Evolutionary conservation across 371 early-diverging fungal genomes (phyloP).

Genomic region (Circinella umbellata): DNA sequence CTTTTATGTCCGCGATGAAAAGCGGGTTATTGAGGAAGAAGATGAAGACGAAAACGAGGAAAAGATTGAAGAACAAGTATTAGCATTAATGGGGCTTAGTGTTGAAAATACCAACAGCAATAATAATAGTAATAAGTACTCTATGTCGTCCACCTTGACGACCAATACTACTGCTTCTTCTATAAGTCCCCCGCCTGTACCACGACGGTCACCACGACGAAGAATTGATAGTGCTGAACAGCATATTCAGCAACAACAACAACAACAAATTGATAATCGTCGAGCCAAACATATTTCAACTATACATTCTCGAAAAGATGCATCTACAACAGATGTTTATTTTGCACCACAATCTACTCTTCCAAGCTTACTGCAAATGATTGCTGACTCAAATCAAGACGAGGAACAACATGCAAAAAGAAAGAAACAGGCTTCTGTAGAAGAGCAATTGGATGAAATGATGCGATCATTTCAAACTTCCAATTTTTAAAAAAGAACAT

Average conservation of each 20-base stretch:
- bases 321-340: conserved; percentile 30
- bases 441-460: conserved; percentile 32
- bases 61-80: conserved; percentile 26
- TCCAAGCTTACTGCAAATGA: conserved; percentile 29
- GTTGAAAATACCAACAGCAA: neutral
- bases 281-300: conserved; percentile 25
- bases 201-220: conserved; percentile 33
- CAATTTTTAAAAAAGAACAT: neutral
- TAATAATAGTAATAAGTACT: neutral
- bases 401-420: conserved; percentile 11
- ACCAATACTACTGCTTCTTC: neutral
- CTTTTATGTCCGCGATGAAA: conserved; percentile 18
- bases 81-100: conserved; percentile 26
- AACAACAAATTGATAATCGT: conserved; percentile 15
- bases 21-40: conserved; percentile 7
- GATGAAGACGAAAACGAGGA: conserved; percentile 28
- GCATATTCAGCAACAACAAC: conserved; percentile 10
- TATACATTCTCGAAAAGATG: conserved; percentile 14
- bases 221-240: conserved; percentile 18
- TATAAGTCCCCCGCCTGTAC: conserved; percentile 28
- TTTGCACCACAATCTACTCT: conserved; percentile 31
- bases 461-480: conserved; percentile 23
- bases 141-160: neutral
- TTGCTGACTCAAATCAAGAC: conserved; percentile 16
- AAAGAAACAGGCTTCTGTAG: conserved; percentile 17